Evolutionary conservation across 257 asterid genomes (phyloP), one percentile per base, ranked within the genome.

Genomic region (Lithospermum erythrorhizon): DNA sequence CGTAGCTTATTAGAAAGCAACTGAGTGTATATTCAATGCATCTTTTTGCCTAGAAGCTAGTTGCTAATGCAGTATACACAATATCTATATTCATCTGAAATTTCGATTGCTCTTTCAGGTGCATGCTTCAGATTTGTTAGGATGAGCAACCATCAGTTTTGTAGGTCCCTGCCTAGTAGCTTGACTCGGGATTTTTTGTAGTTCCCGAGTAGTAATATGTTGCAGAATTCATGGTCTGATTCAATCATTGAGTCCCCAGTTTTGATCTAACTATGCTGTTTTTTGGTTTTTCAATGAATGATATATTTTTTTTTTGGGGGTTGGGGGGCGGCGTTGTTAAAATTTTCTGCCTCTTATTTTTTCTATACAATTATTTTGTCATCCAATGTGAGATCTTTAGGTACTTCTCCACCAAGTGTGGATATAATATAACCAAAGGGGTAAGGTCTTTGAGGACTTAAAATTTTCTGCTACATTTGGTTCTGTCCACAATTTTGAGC

Each of bases 1-100:
- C 80, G 79, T 41, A 81, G 85, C 70, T 71, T 81, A 21, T 59
- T 86, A 49, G 83, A 83, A 72, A 75, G 83, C 66, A 74, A 79
- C 70, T 83, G 78, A 76, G 55, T 59, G 64, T 35, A 41, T 41
- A n/a, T 21, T 25, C 10, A n/a, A 30, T 14, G 51, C 20, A 20
- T 5, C 11, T 58, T 27, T 61, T 55, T 53, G 35, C 25, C 29
- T 13, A 23, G 24, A 45, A 18, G 17, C 19, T 20, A 24, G 16
- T 18, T 9, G 6, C 32, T 3, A 21, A 48, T n/a, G 54, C 47
- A 48, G 14, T 57, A 65, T 76, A 67, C 53, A 58, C 62, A 48
- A 5, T n/a, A 56, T 13, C n/a, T 21, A 64, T 41, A 49, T 55
- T 59, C 22, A 32, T 15, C 11, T 16, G 2, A 41, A 41, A 41